Conservation (phyloP, 352 stramenopile genomes). For the Phytophthora syringae region DNA sequence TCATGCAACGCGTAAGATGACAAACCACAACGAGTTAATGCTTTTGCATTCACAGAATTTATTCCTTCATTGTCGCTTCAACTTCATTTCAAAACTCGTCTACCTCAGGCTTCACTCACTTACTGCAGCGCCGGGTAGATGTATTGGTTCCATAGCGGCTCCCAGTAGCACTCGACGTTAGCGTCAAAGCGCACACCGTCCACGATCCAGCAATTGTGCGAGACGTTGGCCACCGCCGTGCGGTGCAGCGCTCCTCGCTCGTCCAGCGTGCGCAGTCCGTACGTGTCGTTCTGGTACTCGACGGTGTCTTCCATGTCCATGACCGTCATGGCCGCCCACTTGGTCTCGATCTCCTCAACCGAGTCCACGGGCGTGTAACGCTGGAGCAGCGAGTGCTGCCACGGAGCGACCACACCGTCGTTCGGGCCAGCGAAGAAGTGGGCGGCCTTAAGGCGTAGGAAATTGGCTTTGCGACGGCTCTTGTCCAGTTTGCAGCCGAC, state of each 20-base stretch:
- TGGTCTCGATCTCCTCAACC: slow-evolving; percentile 25
- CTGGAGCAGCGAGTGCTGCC: slow-evolving; percentile 43
- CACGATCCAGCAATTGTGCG: slow-evolving; percentile 43
- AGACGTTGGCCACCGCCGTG: slow-evolving; percentile 24
- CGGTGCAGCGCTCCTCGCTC: slow-evolving; percentile 29
- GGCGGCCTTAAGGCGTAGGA: slow-evolving; percentile 35
- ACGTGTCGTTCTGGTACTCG: slow-evolving; percentile 41
- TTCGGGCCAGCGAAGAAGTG: slow-evolving; percentile 48
- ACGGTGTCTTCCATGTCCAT: slow-evolving; percentile 32
- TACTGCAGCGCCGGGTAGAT: slow-evolving; percentile 40
- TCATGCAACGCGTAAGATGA: slow-evolving; percentile 47
- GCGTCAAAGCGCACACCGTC: slow-evolving; percentile 77
- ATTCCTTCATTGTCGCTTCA: background rate
- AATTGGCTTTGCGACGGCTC: slow-evolving; percentile 46
- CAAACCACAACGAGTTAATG: too few species aligned
- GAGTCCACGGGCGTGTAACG: slow-evolving; percentile 43
- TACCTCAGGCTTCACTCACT: background rate
- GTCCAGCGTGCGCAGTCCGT: slow-evolving; percentile 39
- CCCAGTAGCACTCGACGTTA: slow-evolving; percentile 59
- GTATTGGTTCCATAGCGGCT: slow-evolving; percentile 92
- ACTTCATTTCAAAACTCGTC: slow-evolving; percentile 1
- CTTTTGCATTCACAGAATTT: too few species aligned
- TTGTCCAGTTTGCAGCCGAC: slow-evolving; percentile 21
- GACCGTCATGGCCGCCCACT: slow-evolving; percentile 29
- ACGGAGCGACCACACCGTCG: slow-evolving; percentile 46